These are phyloP conservation scores for Suillus subalutaceus DNA, from an alignment of 768 basidiomycete species.

Conservation along the genomic window DNA sequence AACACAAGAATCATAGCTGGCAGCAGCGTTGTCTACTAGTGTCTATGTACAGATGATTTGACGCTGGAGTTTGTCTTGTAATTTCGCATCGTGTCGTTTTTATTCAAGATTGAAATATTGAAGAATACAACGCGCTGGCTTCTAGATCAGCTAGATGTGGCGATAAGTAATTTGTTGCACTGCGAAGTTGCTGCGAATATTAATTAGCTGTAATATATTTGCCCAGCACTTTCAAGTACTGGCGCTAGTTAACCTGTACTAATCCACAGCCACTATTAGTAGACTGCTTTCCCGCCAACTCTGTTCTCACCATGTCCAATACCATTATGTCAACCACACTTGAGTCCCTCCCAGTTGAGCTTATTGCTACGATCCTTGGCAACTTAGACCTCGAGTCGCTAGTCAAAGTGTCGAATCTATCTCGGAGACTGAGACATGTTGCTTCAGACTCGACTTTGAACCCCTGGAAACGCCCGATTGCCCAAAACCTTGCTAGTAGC, in stretches of 20 bases:
- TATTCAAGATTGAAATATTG: neutral
- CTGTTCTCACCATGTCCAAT: neutral
- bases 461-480: constrained; percentile 76
- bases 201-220: neutral
- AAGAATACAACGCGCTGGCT: neutral
- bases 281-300: neutral
- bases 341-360: constrained; percentile 72
- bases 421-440: constrained; percentile 57
- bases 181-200: neutral
- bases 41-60: neutral
- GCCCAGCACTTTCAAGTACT: neutral
- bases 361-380: constrained; percentile 70
- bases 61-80: neutral
- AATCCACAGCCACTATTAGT: neutral
- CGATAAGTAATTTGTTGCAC: neutral
- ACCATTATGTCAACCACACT: constrained; percentile 20
- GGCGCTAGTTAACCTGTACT: neutral
- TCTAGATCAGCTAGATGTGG: neutral
- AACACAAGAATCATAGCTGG: neutral
- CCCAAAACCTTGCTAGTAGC: constrained; percentile 51
- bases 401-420: constrained; percentile 60
- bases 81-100: neutral
- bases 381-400: constrained; percentile 69
- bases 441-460: constrained; percentile 68
- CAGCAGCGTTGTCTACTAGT: neutral